Evolutionary conservation across 2,329 filamentous ascomycete genomes (phyloP).

Genomic region (Pseudogymnoascus sp.): DNA sequence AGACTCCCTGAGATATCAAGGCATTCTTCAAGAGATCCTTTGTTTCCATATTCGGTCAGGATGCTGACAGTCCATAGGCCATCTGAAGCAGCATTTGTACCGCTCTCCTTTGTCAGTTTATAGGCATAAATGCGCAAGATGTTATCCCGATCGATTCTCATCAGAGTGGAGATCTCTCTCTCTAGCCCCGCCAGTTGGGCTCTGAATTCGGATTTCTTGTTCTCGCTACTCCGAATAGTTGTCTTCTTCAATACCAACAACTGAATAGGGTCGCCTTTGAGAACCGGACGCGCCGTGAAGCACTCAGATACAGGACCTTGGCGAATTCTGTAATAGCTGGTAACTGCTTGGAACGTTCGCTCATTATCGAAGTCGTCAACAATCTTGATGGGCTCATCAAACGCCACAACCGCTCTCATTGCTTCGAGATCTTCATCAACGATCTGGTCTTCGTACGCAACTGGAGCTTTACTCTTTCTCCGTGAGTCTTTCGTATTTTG

Average conservation of each 20-base stretch:
- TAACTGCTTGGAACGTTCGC: slow-evolving; percentile 62
- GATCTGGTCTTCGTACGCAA: slow-evolving; percentile 30
- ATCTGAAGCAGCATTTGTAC: slow-evolving; percentile 33
- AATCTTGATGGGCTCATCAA: slow-evolving; percentile 59
- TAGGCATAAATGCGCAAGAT: slow-evolving; percentile 75
- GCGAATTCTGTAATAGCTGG: slow-evolving; percentile 58
- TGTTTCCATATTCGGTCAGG: slow-evolving; percentile 68
- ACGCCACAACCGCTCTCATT: slow-evolving; percentile 40
- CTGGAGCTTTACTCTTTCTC: slow-evolving; percentile 44
- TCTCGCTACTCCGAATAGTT: slow-evolving; percentile 47
- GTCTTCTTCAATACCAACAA: slow-evolving; percentile 68
- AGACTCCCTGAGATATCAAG: slow-evolving; percentile 71
- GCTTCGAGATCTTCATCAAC: slow-evolving; percentile 29
- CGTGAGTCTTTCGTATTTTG: slow-evolving; percentile 57
- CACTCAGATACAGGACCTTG: slow-evolving; percentile 59
- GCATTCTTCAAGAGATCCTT: slow-evolving; percentile 73
- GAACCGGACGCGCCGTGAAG: slow-evolving; percentile 64
- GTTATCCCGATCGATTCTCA: slow-evolving; percentile 66
- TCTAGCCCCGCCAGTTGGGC: slow-evolving; percentile 71
- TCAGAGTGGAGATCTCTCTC: slow-evolving; percentile 65
- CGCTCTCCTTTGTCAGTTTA: slow-evolving; percentile 65
- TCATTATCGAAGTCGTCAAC: slow-evolving; percentile 56
- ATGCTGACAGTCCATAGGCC: slow-evolving; percentile 64
- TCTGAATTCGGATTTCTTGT: slow-evolving; percentile 58
- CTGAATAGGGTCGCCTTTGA: slow-evolving; percentile 43